These are phyloP conservation scores for Tricladium varicosporioides DNA, from an alignment of 2,329 filamentous ascomycete genomes.

Conservation along the genomic window DNA sequence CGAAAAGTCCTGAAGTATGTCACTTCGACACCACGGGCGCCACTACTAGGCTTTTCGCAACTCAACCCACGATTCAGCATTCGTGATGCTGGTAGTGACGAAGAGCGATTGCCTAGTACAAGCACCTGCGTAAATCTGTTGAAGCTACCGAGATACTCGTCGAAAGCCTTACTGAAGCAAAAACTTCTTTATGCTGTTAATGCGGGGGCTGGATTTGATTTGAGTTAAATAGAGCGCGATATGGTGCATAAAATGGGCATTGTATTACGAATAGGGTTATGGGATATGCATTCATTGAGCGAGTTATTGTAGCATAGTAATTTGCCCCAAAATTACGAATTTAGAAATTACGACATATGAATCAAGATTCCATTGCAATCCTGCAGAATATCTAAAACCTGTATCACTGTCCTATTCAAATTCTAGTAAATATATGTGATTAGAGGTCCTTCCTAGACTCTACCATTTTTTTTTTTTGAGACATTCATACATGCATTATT, in stretches of 20 bases:
- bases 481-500: too few relatives aligned
- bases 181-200: conserved; percentile 90
- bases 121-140: conserved; percentile 95
- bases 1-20: conserved; percentile 93
- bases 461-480: too few relatives aligned
- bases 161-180: conserved; percentile 61
- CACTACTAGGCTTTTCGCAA: conserved; percentile 83
- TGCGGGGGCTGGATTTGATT: conserved; percentile 88
- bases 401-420: too few relatives aligned
- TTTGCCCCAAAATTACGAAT: too few relatives aligned
- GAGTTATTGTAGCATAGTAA: too few relatives aligned
- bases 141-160: conserved; percentile 82
- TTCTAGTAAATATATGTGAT: too few relatives aligned
- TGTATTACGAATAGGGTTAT: neutral
- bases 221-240: conserved; percentile 37
- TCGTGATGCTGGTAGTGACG: conserved; percentile 74
- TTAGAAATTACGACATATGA: too few relatives aligned
- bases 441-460: too few relatives aligned
- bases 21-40: conserved; percentile 87
- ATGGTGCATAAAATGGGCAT: conserved; percentile 6
- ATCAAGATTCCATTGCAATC: too few relatives aligned
- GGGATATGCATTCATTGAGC: too few relatives aligned
- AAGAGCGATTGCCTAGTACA: conserved; percentile 80
- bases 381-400: too few relatives aligned
- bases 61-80: conserved; percentile 87